Evolutionary conservation across 805 yeast species (phyloP).

Genomic region (Tetrapisispora arboricola): DNA sequence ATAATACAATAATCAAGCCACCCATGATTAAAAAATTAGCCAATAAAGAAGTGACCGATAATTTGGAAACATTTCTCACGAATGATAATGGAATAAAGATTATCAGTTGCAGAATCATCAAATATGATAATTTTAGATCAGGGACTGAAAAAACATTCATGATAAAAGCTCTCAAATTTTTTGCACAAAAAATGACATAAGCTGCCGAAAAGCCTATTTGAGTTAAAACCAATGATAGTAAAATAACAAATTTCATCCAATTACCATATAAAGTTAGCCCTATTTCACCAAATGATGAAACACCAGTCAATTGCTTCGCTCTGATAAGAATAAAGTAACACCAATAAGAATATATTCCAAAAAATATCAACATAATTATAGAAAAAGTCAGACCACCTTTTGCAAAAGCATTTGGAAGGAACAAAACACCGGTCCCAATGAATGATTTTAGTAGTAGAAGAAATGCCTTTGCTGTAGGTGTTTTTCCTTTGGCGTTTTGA

Average conservation of each 20-base stretch:
- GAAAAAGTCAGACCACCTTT: constrained; percentile 67
- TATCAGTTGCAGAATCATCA: constrained; percentile 46
- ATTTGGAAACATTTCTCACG: constrained; percentile 64
- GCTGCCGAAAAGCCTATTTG: constrained; percentile 79
- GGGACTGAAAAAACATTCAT: constrained; percentile 35
- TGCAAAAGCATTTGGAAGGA: constrained; percentile 57
- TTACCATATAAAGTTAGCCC: constrained; percentile 55
- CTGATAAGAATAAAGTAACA: constrained; percentile 58
- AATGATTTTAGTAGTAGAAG: constrained; percentile 63
- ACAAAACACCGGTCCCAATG: constrained; percentile 67
- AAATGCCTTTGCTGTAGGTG: constrained; percentile 64
- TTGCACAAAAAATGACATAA: constrained; percentile 68
- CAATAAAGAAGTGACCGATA: constrained; percentile 59
- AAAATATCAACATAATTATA: constrained; percentile 39
- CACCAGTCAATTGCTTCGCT: constrained; percentile 49
- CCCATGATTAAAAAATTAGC: constrained; percentile 61
- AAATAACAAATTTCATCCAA: constrained; percentile 53
- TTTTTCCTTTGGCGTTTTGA: constrained; percentile 19
- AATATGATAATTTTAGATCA: constrained; percentile 31
- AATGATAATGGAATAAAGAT: constrained; percentile 60
- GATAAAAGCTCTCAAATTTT: constrained; percentile 56
- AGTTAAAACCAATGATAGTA: constrained; percentile 54
- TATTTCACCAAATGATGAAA: constrained; percentile 71
- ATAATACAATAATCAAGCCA: constrained; percentile 56
- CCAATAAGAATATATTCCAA: constrained; percentile 67